Conservation (phyloP, 805 yeast genomes). For the Wickerhamomyces queroliae region DNA sequence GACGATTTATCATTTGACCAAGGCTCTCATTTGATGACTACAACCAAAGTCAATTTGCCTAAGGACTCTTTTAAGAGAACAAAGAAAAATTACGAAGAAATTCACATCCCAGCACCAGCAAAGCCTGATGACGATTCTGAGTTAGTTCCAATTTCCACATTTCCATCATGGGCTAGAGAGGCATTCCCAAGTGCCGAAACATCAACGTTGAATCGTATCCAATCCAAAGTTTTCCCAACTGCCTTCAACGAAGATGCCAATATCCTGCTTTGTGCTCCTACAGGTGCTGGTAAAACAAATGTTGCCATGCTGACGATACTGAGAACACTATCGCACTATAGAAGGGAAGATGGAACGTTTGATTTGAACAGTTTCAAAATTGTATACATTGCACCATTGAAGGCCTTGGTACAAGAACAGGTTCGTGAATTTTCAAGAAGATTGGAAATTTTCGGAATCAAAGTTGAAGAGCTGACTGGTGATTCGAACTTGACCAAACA, state of each 20-base stretch:
- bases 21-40: conserved; percentile 64
- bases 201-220: conserved; percentile 68
- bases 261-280: conserved; percentile 88
- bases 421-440: conserved; percentile 79
- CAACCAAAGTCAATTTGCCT: conserved; percentile 68
- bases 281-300: conserved; percentile 98
- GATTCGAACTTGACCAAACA: conserved; percentile 72
- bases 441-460: conserved; percentile 55
- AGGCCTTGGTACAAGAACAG: conserved; percentile 94
- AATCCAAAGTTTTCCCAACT: conserved; percentile 73
- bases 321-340: conserved; percentile 49
- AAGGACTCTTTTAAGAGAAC: conserved; percentile 76
- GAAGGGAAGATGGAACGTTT: conserved; percentile 45
- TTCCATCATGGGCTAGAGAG: conserved; percentile 79
- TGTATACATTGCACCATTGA: conserved; percentile 88
- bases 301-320: conserved; percentile 85
- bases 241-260: conserved; percentile 73
- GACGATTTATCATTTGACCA: conserved; percentile 62
- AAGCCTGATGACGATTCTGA: conserved; percentile 34
- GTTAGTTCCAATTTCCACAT: conserved; percentile 48
- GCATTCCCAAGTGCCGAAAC: conserved; percentile 73
- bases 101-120: conserved; percentile 84
- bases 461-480: conserved; percentile 82
- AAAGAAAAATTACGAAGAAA: conserved; percentile 75
- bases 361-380: conserved; percentile 57